These are phyloP conservation scores for Naegleria gruberi DNA, from an alignment of 208 protist genomes.

Conservation along the genomic window DNA sequence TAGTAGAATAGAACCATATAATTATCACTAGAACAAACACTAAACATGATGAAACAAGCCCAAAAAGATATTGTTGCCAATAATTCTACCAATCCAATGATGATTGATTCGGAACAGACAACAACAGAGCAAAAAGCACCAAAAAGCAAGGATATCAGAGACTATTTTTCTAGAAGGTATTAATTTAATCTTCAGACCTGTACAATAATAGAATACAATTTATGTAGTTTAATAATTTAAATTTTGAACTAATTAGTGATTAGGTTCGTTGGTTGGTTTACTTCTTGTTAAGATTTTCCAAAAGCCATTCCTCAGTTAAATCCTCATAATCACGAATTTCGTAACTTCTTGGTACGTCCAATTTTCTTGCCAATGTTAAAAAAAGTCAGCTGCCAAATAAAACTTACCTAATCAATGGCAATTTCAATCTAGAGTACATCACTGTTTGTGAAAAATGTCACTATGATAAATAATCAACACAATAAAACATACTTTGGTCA, in stretches of 20 bases:
- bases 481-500: not conserved
- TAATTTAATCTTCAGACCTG: too few relatives aligned
- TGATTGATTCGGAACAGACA: not conserved
- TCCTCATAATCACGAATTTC: slow-evolving; percentile 1
- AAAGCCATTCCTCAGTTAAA: not conserved
- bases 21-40: not conserved
- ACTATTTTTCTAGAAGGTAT: not conserved
- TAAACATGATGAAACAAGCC: not conserved
- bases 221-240: too few relatives aligned
- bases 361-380: not conserved
- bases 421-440: not conserved
- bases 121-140: not conserved
- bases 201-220: too few relatives aligned
- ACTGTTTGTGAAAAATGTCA: not conserved
- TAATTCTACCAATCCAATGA: not conserved
- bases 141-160: not conserved
- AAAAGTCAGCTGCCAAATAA: not conserved
- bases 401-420: not conserved
- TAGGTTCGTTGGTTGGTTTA: not conserved
- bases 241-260: not conserved
- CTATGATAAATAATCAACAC: not conserved
- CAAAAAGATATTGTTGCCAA: not conserved
- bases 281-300: not conserved
- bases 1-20: not conserved
- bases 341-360: not conserved